phyloP scores from a whole-genome alignment of 2,329 filamentous ascomycete species.

The Stachybotrys chartarum region DNA sequence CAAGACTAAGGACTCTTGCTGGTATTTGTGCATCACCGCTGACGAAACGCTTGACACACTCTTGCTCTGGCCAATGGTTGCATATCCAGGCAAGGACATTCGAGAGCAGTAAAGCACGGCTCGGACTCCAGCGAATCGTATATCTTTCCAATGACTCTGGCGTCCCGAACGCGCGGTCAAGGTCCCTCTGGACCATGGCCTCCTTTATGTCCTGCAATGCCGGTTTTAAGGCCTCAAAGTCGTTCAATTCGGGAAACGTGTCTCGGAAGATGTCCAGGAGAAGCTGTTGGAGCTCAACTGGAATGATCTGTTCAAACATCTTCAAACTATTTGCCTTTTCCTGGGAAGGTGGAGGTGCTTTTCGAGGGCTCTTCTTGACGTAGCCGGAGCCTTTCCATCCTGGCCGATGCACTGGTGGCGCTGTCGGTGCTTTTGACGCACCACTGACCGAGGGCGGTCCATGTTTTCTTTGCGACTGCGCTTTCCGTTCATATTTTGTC shows the following conservation, averaged over 20 bases:
- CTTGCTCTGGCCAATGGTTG: not conserved
- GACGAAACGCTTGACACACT: not conserved
- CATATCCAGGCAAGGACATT: not conserved
- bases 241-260: not conserved
- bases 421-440: not conserved
- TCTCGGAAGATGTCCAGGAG: not conserved
- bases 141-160: not conserved
- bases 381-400: slow-evolving; percentile 1
- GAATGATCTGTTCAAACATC: not conserved
- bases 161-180: not conserved
- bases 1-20: not conserved
- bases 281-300: not conserved
- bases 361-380: not conserved
- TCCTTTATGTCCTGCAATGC: not conserved
- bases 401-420: not conserved
- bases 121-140: not conserved
- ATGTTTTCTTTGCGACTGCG: not conserved
- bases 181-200: not conserved
- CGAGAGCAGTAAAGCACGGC: not conserved
- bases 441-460: not conserved
- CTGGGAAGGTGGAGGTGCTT: not conserved
- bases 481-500: not conserved
- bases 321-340: not conserved
- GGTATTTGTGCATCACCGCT: not conserved
- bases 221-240: not conserved